Base-by-base conservation (phyloP, 1,284 basidiomycete species). In the Clitocybe nebularis region DNA sequence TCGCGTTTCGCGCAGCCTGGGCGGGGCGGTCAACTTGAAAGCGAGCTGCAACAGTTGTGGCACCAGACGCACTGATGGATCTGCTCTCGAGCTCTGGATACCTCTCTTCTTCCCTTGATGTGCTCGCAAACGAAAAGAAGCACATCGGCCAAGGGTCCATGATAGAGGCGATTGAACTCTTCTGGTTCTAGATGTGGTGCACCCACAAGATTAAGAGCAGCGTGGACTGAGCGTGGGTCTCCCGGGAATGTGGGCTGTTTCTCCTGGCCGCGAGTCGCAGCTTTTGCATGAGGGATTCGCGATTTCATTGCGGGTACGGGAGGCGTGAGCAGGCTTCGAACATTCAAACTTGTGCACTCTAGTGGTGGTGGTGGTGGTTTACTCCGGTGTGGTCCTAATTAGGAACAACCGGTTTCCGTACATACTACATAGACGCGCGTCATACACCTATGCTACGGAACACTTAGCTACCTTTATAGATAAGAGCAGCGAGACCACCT, bases 71-170 rank as follows among this genome's bases (percentile, higher is more conserved):
- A 54, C 51, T 38, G 35, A 21, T 48, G 44, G 20, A 53, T 45
- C 9, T 36, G 23, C 5, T 39, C 34, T 24, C 56, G 45, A 19
- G 48, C 50, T 3, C 36, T 29, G 7, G 52, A 45, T 1, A 53
- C 51, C 10, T 30, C 35, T 21, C 41, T 40, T n/a, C 59, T 47
- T 10, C 59, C 57, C 23, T 49, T 54, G 14, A 60, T 24, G 32
- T 58, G 56, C 9, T 51, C 47, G 11, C 52, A 49, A 16, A 57
- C 29, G 35, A 58, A 59, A 3, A 36, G 21, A 11, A 58, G 48
- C 17, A 45, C 45, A 14, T 56, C 53, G 3, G 43, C 56, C 14
- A 60, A 47, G 5, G 52, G 49, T 1, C 59, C 54, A 14, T 46
- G 48, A 36, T 50, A 56, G 3, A 59, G 43, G 8, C 51, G 50